Evolutionary conservation across 163 green algal species (phyloP).

Genomic region (Chlamydomonas reinhardtii): DNA sequence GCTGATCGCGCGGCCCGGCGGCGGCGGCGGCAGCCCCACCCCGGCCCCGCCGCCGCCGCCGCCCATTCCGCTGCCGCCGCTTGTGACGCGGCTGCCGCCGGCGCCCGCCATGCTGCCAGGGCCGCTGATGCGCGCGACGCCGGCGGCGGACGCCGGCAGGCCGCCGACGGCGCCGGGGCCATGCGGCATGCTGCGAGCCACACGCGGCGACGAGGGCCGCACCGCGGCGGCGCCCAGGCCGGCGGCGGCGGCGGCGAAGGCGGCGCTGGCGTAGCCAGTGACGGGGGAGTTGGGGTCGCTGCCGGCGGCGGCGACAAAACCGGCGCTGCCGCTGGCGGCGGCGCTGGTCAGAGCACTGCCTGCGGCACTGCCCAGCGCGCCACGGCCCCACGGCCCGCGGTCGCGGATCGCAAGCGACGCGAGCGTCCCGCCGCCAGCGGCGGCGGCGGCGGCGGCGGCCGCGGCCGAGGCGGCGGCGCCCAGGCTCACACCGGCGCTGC

Average conservation of each 20-base stretch:
- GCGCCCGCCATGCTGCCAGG: too few relatives aligned
- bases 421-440: neutral
- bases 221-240: neutral
- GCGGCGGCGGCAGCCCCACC: too few relatives aligned
- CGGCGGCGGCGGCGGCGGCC: neutral
- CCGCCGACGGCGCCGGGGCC: too few relatives aligned
- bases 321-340: neutral
- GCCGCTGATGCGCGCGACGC: too few relatives aligned
- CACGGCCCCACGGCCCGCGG: constrained; percentile 3
- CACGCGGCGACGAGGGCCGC: too few relatives aligned
- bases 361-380: neutral
- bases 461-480: neutral
- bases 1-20: too few relatives aligned
- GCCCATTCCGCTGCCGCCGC: too few relatives aligned
- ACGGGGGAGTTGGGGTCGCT: constrained; percentile 36
- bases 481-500: neutral
- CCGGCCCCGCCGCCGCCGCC: too few relatives aligned
- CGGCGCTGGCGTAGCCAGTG: constrained; percentile 2
- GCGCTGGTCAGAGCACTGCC: neutral
- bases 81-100: too few relatives aligned
- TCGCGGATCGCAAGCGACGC: constrained; percentile 5
- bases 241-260: neutral
- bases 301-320: neutral
- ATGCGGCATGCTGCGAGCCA: too few relatives aligned
- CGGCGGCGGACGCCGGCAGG: too few relatives aligned